phyloP scores from a whole-genome alignment of 148 eudicot species.

The Rhododendron kiyosumense region DNA sequence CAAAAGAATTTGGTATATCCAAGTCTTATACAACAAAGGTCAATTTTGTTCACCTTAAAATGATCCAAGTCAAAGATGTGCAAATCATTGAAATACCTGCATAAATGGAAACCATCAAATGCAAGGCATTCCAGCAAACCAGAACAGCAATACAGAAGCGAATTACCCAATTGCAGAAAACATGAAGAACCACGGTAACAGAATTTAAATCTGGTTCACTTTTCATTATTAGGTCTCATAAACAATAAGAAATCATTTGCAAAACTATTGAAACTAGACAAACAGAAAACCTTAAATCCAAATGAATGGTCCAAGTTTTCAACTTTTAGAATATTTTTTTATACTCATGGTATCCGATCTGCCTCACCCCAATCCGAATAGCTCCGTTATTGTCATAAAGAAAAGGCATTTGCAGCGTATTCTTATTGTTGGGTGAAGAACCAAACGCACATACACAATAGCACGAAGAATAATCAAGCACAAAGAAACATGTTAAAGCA shows the following conservation, averaged over 20 bases:
- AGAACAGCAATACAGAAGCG: background rate
- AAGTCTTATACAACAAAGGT: background rate
- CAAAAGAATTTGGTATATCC: background rate
- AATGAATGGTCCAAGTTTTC: background rate
- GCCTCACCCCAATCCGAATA: background rate
- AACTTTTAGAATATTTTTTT: background rate
- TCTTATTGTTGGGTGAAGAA: background rate
- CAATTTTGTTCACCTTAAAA: conserved; percentile 59
- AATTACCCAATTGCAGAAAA: background rate
- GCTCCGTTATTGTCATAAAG: background rate
- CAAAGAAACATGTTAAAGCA: too few relatives aligned
- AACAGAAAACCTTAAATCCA: background rate
- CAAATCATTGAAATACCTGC: conserved; percentile 91
- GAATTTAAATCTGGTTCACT: background rate
- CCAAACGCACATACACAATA: background rate
- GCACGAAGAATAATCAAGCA: background rate
- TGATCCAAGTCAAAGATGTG: conserved; percentile 92
- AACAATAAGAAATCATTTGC: background rate
- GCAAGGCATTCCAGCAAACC: background rate
- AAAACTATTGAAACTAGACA: background rate
- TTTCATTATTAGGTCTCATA: background rate
- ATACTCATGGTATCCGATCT: background rate
- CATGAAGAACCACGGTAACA: background rate
- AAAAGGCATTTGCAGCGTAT: background rate
- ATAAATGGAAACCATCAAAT: conserved; percentile 13